phyloP scores from a whole-genome alignment of 495 filamentous ascomycete species.

The Lepidopterella palustris region DNA sequence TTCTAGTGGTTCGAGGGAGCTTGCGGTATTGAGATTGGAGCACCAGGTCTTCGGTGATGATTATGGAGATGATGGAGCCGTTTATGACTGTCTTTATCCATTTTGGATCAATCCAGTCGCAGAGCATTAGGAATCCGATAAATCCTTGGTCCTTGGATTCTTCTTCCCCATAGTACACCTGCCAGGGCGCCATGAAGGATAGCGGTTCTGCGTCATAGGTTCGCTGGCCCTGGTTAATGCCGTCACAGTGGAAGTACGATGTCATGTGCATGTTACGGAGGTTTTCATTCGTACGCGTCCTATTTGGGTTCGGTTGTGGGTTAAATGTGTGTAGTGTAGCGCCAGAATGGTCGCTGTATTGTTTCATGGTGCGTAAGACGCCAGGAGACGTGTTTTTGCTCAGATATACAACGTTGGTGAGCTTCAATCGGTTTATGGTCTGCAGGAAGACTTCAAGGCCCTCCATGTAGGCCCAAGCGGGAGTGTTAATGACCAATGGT shows the following conservation, averaged over 20 bases:
- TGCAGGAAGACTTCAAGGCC: slow-evolving; percentile 61
- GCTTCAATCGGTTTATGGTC: slow-evolving; percentile 55
- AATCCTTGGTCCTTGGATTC: neutral
- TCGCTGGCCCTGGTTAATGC: slow-evolving; percentile 38
- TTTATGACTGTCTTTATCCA: slow-evolving; percentile 9
- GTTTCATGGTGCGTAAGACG: neutral
- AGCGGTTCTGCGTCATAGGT: slow-evolving; percentile 48
- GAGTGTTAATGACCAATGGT: slow-evolving; percentile 73
- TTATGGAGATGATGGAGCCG: slow-evolving; percentile 17
- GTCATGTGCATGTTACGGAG: slow-evolving; percentile 72
- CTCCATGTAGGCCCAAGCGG: slow-evolving; percentile 75
- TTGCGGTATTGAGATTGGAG: neutral
- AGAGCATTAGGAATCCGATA: slow-evolving; percentile 15
- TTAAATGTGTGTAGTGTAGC: neutral
- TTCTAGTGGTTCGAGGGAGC: slow-evolving; percentile 12
- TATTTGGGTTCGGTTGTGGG: neutral
- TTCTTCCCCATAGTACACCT: slow-evolving; percentile 50
- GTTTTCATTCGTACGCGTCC: slow-evolving; percentile 8
- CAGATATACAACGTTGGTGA: slow-evolving; percentile 60
- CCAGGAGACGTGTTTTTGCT: neutral
- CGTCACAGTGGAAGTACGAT: slow-evolving; percentile 57
- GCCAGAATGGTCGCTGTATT: neutral
- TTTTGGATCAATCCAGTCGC: slow-evolving; percentile 4
- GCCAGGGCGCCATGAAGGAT: slow-evolving; percentile 44
- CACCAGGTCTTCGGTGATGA: slow-evolving; percentile 1